Conservation (phyloP, 75 land plant species). For the Pinus albicaulis region DNA sequence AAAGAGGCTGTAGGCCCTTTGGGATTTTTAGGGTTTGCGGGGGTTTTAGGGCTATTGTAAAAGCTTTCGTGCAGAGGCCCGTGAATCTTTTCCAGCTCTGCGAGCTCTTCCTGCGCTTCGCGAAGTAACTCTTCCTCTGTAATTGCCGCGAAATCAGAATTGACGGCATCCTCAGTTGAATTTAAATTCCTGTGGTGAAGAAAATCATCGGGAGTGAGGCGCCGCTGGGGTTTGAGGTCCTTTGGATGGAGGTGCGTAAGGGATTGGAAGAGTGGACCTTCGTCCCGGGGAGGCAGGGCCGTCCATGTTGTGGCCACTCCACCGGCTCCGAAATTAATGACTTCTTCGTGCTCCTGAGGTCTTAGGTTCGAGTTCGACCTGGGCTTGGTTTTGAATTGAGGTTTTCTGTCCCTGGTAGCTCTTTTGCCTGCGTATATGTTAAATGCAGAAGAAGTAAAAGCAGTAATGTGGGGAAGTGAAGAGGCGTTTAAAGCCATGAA, state of each 20-base stretch:
- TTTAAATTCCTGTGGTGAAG: not conserved
- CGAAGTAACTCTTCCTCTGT: conserved; percentile 13
- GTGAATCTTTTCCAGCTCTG: conserved; percentile 13
- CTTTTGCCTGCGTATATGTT: not conserved
- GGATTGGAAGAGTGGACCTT: conserved; percentile 8
- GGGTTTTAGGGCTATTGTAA: not conserved
- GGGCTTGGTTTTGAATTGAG: not conserved
- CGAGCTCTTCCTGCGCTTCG: conserved; percentile 17
- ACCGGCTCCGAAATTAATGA: conserved; percentile 1
- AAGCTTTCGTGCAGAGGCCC: not conserved
- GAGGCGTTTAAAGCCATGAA: not conserved
- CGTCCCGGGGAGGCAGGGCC: conserved; percentile 53
- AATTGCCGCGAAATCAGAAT: not conserved
- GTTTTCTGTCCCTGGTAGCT: not conserved
- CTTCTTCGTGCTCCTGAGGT: not conserved
- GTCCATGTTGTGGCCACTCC: conserved; percentile 48
- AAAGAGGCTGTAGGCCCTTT: not conserved
- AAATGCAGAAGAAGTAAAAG: not conserved
- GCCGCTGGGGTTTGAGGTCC: not conserved
- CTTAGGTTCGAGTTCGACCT: not conserved
- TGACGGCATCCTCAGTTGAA: conserved; percentile 1
- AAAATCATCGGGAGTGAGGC: conserved; percentile 1
- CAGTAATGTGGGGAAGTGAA: not conserved
- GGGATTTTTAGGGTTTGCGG: conserved; percentile 3
- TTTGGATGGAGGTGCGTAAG: not conserved